These are phyloP conservation scores for Aschersonia sp. DNA, from an alignment of 2,329 filamentous ascomycete genomes.

Conservation along the genomic window DNA sequence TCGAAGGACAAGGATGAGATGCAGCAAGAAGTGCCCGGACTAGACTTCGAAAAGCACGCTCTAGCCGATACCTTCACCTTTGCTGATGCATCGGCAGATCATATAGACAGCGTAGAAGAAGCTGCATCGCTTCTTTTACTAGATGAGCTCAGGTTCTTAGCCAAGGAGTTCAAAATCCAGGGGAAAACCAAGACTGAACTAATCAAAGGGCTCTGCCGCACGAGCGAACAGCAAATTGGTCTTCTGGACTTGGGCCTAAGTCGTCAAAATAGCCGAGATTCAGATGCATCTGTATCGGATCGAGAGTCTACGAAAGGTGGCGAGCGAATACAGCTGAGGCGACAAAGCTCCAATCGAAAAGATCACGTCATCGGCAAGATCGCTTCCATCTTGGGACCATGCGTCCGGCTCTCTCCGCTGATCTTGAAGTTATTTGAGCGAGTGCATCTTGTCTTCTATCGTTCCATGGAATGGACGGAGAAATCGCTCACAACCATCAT, in stretches of 20 bases:
- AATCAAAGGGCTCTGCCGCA: conserved; percentile 55
- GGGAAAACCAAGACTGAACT: conserved; percentile 82
- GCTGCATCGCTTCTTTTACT: conserved; percentile 69
- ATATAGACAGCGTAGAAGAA: conserved; percentile 67
- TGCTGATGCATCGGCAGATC: conserved; percentile 61
- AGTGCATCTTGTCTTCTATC: conserved; percentile 90
- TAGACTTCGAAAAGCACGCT: conserved; percentile 25
- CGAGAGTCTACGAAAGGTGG: conserved; percentile 18
- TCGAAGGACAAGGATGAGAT: conserved; percentile 4
- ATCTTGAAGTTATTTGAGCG: conserved; percentile 77
- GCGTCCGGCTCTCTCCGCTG: conserved; percentile 62
- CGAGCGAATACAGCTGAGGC: conserved; percentile 7
- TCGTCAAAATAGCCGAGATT: conserved; percentile 46
- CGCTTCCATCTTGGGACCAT: conserved; percentile 62
- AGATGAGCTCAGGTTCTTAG: conserved; percentile 73
- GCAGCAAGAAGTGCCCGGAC: conserved; percentile 9
- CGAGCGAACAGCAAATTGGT: conserved; percentile 61
- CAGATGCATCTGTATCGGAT: conserved; percentile 26
- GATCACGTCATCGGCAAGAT: conserved; percentile 67
- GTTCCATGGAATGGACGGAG: conserved; percentile 93
- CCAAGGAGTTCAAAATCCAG: conserved; percentile 74
- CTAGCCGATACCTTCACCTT: conserved; percentile 55
- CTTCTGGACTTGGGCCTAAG: conserved; percentile 56
- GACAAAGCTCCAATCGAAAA: conserved; percentile 45
- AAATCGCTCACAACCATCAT: conserved; percentile 94